phyloP scores from a whole-genome alignment of 1,284 basidiomycete genomes.

The Pseudozyma thailandica region DNA sequence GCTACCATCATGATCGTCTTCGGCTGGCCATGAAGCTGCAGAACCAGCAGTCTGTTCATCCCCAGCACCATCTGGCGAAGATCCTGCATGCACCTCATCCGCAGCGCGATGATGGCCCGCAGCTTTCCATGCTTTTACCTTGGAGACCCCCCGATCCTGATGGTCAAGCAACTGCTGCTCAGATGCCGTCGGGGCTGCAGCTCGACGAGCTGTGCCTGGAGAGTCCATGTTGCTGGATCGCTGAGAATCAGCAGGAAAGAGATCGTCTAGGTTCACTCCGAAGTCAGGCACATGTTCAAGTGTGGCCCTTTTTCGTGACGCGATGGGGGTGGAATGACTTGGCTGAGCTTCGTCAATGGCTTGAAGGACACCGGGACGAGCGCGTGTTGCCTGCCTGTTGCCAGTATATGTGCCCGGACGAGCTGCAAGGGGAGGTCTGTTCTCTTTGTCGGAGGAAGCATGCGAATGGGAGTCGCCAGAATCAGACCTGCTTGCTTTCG shows the following conservation, averaged over 20 bases:
- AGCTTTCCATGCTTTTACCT: slow-evolving; percentile 47
- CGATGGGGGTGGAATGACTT: slow-evolving; percentile 28
- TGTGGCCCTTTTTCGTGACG: background rate
- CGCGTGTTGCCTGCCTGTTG: slow-evolving; percentile 2
- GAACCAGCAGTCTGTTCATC: slow-evolving; percentile 1
- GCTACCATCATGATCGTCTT: background rate
- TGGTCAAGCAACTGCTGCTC: slow-evolving; percentile 23
- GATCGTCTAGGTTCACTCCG: slow-evolving; percentile 11
- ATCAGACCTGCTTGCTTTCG: slow-evolving; percentile 1
- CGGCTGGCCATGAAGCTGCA: slow-evolving; percentile 18
- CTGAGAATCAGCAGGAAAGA: slow-evolving; percentile 12
- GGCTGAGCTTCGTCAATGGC: slow-evolving; percentile 13
- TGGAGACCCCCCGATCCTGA: slow-evolving; percentile 30
- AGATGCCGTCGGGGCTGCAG: slow-evolving; percentile 10
- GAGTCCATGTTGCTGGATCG: slow-evolving; percentile 19
- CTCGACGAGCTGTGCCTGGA: slow-evolving; percentile 30
- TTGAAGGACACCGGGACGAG: slow-evolving; percentile 13
- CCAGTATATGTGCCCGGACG: background rate
- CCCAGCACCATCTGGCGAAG: background rate
- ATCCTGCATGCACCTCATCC: background rate
- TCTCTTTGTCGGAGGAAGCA: slow-evolving; percentile 45
- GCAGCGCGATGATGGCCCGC: slow-evolving; percentile 19
- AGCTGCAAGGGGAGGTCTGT: slow-evolving; percentile 23
- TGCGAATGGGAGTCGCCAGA: slow-evolving; percentile 4
- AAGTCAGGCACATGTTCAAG: background rate